phyloP scores from a whole-genome alignment of 495 filamentous ascomycete genomes.

The Aspergillus hancockii region DNA sequence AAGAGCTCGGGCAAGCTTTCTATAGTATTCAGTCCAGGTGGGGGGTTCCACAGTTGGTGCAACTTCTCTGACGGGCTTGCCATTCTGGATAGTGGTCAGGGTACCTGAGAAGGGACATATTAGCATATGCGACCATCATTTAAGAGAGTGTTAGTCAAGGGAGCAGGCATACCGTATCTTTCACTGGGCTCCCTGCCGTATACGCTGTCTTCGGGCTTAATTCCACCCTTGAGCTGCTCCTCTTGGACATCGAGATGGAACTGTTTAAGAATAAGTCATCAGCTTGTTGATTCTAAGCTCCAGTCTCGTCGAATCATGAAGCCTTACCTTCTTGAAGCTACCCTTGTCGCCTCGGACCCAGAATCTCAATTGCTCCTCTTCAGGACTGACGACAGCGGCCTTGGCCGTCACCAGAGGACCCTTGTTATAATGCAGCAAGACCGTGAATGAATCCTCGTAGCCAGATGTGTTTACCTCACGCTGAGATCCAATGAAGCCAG shows the following conservation, averaged over 20 bases:
- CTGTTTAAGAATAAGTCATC: slow-evolving; percentile 22
- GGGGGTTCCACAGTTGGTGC: slow-evolving; percentile 65
- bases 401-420: slow-evolving; percentile 65
- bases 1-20: slow-evolving; percentile 66
- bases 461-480: slow-evolving; percentile 54
- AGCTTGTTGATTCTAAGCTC: background rate
- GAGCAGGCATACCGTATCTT: slow-evolving; percentile 42
- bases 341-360: slow-evolving; percentile 81
- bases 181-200: slow-evolving; percentile 68
- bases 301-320: background rate
- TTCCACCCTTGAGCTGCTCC: slow-evolving; percentile 71
- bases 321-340: slow-evolving; percentile 69
- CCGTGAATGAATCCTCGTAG: slow-evolving; percentile 69
- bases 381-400: slow-evolving; percentile 68
- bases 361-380: slow-evolving; percentile 72
- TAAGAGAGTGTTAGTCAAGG: background rate
- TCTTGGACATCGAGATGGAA: slow-evolving; percentile 79
- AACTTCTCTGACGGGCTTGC: slow-evolving; percentile 42
- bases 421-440: slow-evolving; percentile 65
- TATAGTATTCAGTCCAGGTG: slow-evolving; percentile 75
- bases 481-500: slow-evolving; percentile 68
- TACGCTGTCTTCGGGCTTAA: slow-evolving; percentile 60
- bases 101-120: slow-evolving; percentile 24
- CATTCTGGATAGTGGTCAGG: slow-evolving; percentile 46
- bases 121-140: background rate